Base-by-base conservation (phyloP, 2,329 filamentous ascomycete species). In the Aureobasidium musti region DNA sequence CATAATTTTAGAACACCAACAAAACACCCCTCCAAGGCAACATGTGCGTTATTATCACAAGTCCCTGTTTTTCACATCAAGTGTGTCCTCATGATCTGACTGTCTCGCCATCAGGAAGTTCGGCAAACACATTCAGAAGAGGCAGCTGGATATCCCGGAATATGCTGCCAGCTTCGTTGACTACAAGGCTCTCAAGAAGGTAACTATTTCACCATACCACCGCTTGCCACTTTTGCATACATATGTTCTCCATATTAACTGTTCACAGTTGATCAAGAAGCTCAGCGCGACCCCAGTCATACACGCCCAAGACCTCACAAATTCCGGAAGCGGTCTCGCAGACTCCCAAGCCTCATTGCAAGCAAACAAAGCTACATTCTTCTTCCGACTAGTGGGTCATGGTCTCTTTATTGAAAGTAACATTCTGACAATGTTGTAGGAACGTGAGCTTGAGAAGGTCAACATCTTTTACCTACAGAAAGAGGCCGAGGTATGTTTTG, bases 121-220 rank as follows among this genome's bases (percentile, higher is more conserved):
- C 83, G 95, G 95, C 79, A 99, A 99, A 84, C 92, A 97, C 78
- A 97, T 99, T 72, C 95, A 98, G 83, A 97, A 97, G 84, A 90
- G 93, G 78, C 95, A 99, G 85, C 91, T 99, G 75, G 95, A 99
- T 79, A 93, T 99, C 68, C 95, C 95, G 68, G 95, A 99, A 86
- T 99, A 99, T 89, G 94, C 95, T 69, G 92, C 94, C 71, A 97
- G 93, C 80, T 99, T 99, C 77, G 93, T 98, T 73, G 97, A 99
- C 81, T 99, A 99, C 84, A 99, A 99, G 82, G 93, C 92, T 68
- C 84, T 99, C 73, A 99, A 99, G 81, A 98, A 98, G 91, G 95
- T 96, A 54, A 21, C 1, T 5, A 23, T 8, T 14, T 77, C 69
- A 80, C 21, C 13, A 47, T 56, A 28, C 35, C 67, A 66, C 66